Percentiles rank a stretch among this genome's conserved stretches.
Evolutionary conservation across 2,329 filamentous ascomycete species (phyloP).

Genomic region (Stagonosporopsis chrysanthemi): DNA sequence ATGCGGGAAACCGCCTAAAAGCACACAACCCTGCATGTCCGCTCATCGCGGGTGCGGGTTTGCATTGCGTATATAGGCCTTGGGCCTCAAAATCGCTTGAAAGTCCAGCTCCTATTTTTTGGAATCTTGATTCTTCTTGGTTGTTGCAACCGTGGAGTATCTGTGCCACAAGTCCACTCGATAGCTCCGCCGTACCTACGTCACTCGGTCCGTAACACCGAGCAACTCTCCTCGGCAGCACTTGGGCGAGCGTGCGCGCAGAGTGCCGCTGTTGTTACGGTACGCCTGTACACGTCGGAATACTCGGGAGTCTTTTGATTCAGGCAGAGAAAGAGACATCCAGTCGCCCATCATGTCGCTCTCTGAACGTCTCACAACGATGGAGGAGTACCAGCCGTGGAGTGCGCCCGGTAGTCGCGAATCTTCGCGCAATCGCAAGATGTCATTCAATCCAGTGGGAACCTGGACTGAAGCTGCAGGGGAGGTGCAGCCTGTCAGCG

Average conservation of each 20-base stretch:
- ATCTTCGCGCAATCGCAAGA: constrained; percentile 52
- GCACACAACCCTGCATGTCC: constrained; percentile 26
- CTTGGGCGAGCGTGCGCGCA: constrained; percentile 12
- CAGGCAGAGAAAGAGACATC: neutral
- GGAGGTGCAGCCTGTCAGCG: constrained; percentile 53
- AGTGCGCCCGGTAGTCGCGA: constrained; percentile 48
- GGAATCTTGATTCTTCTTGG: neutral
- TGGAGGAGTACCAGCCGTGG: constrained; percentile 53
- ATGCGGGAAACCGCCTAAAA: constrained; percentile 16
- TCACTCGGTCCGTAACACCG: constrained; percentile 9
- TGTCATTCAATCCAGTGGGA: constrained; percentile 59
- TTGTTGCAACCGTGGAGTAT: neutral
- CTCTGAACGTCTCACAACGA: constrained; percentile 48
- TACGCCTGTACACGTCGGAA: neutral
- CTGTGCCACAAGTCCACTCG: constrained; percentile 6
- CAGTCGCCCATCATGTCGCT: constrained; percentile 46
- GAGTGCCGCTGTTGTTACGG: constrained; percentile 1
- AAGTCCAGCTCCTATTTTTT: neutral
- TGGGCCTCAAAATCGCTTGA: neutral
- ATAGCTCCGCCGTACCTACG: constrained; percentile 6
- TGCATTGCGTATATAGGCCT: constrained; percentile 26
- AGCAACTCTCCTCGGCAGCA: constrained; percentile 1
- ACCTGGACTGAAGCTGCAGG: constrained; percentile 53
- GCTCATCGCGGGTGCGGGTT: constrained; percentile 21
- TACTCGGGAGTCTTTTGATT: neutral